These are phyloP conservation scores for Exophiala oligosperma DNA, from an alignment of 2,329 filamentous ascomycete genomes.

Conservation along the genomic window DNA sequence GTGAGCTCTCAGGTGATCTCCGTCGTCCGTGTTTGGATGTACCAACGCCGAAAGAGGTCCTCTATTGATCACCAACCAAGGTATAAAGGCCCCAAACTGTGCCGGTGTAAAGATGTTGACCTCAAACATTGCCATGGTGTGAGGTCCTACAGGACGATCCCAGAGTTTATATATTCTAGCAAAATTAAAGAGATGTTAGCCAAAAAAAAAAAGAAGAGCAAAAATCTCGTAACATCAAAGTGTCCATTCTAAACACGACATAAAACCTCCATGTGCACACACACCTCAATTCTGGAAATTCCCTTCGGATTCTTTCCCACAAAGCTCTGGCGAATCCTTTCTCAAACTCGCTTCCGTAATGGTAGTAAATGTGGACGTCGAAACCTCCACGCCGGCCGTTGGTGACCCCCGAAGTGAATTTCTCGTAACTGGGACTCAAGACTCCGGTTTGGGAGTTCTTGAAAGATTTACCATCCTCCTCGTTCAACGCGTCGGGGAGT, in stretches of 20 bases:
- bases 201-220: not conserved
- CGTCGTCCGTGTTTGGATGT: slow-evolving; percentile 74
- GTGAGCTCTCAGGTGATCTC: slow-evolving; percentile 51
- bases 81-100: slow-evolving; percentile 85
- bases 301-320: slow-evolving; percentile 74
- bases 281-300: slow-evolving; percentile 59
- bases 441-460: slow-evolving; percentile 63
- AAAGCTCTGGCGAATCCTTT: slow-evolving; percentile 68
- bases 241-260: too few relatives aligned
- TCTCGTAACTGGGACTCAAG: slow-evolving; percentile 67
- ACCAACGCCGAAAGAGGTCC: slow-evolving; percentile 77
- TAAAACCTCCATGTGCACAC: too few relatives aligned
- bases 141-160: slow-evolving; percentile 76
- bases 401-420: slow-evolving; percentile 69
- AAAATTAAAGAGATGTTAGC: not conserved
- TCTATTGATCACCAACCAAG: slow-evolving; percentile 80
- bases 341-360: slow-evolving; percentile 62
- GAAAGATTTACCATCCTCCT: slow-evolving; percentile 79
- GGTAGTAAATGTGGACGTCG: slow-evolving; percentile 85
- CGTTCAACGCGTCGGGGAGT: slow-evolving; percentile 56
- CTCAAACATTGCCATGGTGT: slow-evolving; percentile 87
- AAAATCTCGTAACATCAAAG: not conserved
- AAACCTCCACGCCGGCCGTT: slow-evolving; percentile 62
- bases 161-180: slow-evolving; percentile 71
- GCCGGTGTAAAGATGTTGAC: slow-evolving; percentile 83